These are phyloP conservation scores for Lactifluus pinguis DNA, from an alignment of 768 basidiomycete genomes.

Conservation along the genomic window DNA sequence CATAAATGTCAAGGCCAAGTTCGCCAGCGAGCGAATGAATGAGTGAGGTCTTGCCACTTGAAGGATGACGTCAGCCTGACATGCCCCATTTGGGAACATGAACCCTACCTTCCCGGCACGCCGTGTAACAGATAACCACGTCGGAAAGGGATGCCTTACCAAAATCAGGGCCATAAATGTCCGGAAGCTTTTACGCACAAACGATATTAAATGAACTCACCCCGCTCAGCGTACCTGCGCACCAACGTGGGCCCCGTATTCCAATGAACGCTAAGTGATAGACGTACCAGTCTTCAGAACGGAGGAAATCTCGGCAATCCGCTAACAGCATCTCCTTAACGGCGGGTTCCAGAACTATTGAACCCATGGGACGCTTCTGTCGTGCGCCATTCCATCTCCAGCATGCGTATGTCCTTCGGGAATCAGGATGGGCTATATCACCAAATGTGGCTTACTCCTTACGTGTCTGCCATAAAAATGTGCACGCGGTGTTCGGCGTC, in stretches of 20 bases:
- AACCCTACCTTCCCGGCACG: constrained; percentile 66
- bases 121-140: constrained; percentile 80
- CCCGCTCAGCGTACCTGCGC: constrained; percentile 81
- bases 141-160: constrained; percentile 77
- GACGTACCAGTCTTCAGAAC: constrained; percentile 76
- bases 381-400: constrained; percentile 88
- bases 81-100: not conserved
- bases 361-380: constrained; percentile 83
- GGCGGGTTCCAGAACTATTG: constrained; percentile 83
- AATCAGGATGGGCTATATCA: constrained; percentile 13
- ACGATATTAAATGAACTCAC: constrained; percentile 32
- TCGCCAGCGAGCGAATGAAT: constrained; percentile 81
- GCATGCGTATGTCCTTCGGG: constrained; percentile 50
- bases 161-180: not conserved
- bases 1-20: constrained; percentile 83
- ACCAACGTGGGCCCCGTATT: not conserved
- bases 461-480: constrained; percentile 85
- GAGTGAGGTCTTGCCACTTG: constrained; percentile 75
- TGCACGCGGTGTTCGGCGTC: constrained; percentile 87
- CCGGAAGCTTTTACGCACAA: not conserved
- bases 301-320: constrained; percentile 78
- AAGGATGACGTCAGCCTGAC: constrained; percentile 17
- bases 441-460: constrained; percentile 29
- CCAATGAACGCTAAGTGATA: constrained; percentile 8
- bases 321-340: constrained; percentile 85